phyloP scores from a whole-genome alignment of 768 basidiomycete species.

The Podaxis carcinomalis region DNA sequence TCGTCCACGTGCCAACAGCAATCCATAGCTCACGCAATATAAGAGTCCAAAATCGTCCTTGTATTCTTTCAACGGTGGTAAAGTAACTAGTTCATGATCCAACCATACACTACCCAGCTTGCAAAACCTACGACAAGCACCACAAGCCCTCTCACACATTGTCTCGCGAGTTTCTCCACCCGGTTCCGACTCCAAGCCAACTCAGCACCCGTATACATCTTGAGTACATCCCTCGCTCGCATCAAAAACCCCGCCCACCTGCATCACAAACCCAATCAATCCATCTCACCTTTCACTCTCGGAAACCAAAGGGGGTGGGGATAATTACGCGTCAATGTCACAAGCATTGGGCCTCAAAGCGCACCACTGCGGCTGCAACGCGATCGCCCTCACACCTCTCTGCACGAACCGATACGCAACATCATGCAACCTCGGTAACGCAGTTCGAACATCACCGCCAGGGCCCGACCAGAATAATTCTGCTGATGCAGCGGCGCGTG shows the following conservation, averaged over 20 bases:
- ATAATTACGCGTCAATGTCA: conserved; percentile 38
- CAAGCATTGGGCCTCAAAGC: conserved; percentile 58
- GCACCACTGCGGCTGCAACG: conserved; percentile 72
- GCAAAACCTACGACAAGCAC: neutral
- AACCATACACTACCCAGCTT: neutral
- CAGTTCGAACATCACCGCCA: conserved; percentile 38
- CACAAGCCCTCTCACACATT: neutral
- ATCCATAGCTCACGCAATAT: too few species aligned
- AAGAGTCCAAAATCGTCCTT: too few species aligned
- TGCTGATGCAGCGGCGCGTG: conserved; percentile 63
- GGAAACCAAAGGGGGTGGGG: neutral
- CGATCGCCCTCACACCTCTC: conserved; percentile 55
- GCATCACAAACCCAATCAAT: neutral
- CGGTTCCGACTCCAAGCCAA: neutral
- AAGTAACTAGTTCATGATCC: neutral
- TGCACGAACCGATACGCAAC: conserved; percentile 55
- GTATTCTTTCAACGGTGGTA: too few species aligned
- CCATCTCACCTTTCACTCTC: neutral
- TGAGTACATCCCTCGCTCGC: neutral
- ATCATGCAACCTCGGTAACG: conserved; percentile 68
- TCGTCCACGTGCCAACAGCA: neutral
- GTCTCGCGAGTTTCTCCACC: neutral
- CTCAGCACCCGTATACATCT: neutral
- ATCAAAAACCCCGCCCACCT: neutral
- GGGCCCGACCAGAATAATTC: conserved; percentile 74